Percentiles rank a stretch among this genome's conserved stretches.
These are phyloP conservation scores for Centrapalus pauciflorus DNA, from an alignment of 129 eudicot species.

Conservation along the genomic window DNA sequence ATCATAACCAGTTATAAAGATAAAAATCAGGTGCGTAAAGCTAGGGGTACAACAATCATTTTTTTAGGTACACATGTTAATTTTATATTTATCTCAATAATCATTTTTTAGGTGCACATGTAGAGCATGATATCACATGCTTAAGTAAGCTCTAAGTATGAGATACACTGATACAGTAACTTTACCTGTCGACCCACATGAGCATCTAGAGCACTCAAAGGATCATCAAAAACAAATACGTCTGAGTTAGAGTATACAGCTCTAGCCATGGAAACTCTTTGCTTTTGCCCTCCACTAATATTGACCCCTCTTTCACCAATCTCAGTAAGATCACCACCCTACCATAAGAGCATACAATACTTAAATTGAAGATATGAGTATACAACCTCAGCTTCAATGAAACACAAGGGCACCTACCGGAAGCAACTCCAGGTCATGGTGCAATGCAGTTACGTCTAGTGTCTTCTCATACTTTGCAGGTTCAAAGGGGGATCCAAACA, in stretches of 20 bases:
- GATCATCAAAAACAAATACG: constrained; percentile 90
- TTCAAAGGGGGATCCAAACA: constrained; percentile 79
- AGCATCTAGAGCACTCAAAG: constrained; percentile 96
- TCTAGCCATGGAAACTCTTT: constrained; percentile 95
- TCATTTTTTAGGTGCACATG: too few relatives aligned
- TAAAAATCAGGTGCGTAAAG: constrained; percentile 2
- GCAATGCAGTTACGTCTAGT: constrained; percentile 70
- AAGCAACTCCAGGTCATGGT: constrained; percentile 83
- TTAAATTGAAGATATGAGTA: not conserved
- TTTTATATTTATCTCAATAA: not conserved
- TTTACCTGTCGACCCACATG: constrained; percentile 89
- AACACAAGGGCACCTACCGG: constrained; percentile 45
- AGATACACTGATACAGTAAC: not conserved
- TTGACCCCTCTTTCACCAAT: constrained; percentile 99
- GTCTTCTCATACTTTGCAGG: constrained; percentile 60
- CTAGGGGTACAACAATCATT: too few relatives aligned
- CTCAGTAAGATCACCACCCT: constrained; percentile 98
- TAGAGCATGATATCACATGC: too few relatives aligned
- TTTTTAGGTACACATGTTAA: too few relatives aligned
- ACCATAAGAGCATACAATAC: not conserved
- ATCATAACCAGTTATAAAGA: not conserved
- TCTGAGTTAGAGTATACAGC: constrained; percentile 93
- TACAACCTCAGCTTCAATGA: not conserved
- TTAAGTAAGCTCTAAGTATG: not conserved
- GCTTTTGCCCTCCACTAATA: constrained; percentile 98